Base-by-base conservation (phyloP, 352 stramenopile genomes). In the Phytophthora hybrid region DNA sequence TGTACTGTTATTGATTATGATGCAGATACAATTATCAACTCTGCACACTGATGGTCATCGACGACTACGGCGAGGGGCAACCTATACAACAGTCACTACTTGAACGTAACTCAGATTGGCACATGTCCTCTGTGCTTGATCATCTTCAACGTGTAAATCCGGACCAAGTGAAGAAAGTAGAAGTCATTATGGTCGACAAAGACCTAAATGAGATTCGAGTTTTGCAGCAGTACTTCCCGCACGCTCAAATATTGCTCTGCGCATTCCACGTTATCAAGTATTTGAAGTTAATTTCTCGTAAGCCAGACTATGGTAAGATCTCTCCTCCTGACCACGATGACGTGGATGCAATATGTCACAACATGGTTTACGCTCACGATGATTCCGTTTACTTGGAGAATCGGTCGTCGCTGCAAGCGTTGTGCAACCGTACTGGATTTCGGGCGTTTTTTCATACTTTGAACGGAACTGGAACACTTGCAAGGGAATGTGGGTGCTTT, bases 161-260 rank as follows among this genome's bases (percentile, higher is more conserved):
- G 7, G 41, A n/a, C 1, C 7, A 5, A 13, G 41, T 14, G 1
- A 49, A 32, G 1, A 46, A 53, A 18, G 10, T 77, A 0, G 32
- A 59, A 14, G 63, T 77, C 8, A 66, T 77, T 6, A 66, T 77
- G 21, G 71, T 77, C 0, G 71, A 77, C 32, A 77, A 73, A 26
- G 64, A 70, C 34, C 19, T 73, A 11, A 71, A 77, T 11, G 59
- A 73, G 60, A 71, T 73, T 16, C 71, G 71, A 1, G 53, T 66
- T 4, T 16, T 77, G 9, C 39, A 63, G 21, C 10, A 18, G n/a
- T 65, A 59, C 32, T 77, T 77, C 34, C 44, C 59, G 0, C 5
- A 57, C 1, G 71, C 64, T 11, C 59, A 55, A 2, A 18, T 77
- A 2, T 23, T 73, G 23, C 46, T 77, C 11, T 77, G 71, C 47